Evolutionary conservation across 2,329 filamentous ascomycete genomes (phyloP).

Genomic region (Aspergillus costaricaensis): DNA sequence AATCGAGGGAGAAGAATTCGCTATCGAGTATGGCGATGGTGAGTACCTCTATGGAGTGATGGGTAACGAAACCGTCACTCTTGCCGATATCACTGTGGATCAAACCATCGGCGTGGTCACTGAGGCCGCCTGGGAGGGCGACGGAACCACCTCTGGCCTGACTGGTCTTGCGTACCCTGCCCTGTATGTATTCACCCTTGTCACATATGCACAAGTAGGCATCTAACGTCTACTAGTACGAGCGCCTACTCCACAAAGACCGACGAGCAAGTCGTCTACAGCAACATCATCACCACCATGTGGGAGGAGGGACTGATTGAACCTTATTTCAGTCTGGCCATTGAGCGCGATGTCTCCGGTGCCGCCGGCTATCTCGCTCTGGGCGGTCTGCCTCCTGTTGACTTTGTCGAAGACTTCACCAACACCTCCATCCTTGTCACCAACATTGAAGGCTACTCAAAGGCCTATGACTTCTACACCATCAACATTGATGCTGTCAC

Average conservation of each 20-base stretch:
- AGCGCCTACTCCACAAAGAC: neutral
- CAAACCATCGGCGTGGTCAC: slow-evolving; percentile 11
- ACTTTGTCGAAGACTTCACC: slow-evolving; percentile 11
- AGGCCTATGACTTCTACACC: slow-evolving; percentile 20
- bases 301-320: slow-evolving; percentile 2
- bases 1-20: slow-evolving; percentile 26
- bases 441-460: slow-evolving; percentile 14
- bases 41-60: slow-evolving; percentile 24
- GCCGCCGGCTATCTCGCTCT: slow-evolving; percentile 23
- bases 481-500: slow-evolving; percentile 21
- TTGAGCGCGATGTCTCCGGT: slow-evolving; percentile 43
- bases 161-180: slow-evolving; percentile 11
- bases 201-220: neutral
- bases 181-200: neutral
- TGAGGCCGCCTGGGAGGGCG: slow-evolving; percentile 2
- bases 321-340: slow-evolving; percentile 15
- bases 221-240: neutral
- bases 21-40: slow-evolving; percentile 29
- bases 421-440: slow-evolving; percentile 25
- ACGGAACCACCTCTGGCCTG: slow-evolving; percentile 7
- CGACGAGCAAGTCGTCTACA: slow-evolving; percentile 9
- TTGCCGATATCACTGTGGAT: slow-evolving; percentile 22
- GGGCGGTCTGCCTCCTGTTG: slow-evolving; percentile 20
- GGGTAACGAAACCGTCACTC: slow-evolving; percentile 25
- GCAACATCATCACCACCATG: slow-evolving; percentile 13